Percentiles rank a stretch among this genome's conserved stretches.
Evolutionary conservation across 306 rosid species (phyloP).

Genomic region (Urtica urens): DNA sequence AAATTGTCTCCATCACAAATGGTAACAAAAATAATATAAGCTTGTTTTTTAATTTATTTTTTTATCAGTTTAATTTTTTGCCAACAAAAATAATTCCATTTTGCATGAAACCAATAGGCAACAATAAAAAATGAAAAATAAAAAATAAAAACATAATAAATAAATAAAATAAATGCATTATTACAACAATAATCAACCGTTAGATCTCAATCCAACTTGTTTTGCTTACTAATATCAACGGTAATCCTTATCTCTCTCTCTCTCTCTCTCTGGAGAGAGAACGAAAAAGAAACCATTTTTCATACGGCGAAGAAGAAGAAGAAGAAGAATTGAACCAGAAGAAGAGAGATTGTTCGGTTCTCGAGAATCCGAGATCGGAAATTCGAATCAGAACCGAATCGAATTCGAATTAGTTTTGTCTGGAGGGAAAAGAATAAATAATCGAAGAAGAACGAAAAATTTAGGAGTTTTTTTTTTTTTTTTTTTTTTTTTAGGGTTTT

Average conservation of each 20-base stretch:
- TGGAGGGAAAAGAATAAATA: background rate
- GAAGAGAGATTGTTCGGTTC: slow-evolving; percentile 29
- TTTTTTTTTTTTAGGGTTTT: background rate
- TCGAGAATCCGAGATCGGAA: slow-evolving; percentile 30
- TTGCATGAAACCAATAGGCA: background rate
- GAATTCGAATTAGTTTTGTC: slow-evolving; percentile 1
- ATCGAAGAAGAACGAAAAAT: slow-evolving; percentile 2
- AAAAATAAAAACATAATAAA: slow-evolving; percentile 7
- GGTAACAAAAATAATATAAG: no score
- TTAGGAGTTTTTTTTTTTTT: background rate
- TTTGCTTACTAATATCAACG: slow-evolving; percentile 30
- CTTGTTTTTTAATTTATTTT: no score
- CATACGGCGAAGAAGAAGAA: background rate
- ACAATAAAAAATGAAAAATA: background rate
- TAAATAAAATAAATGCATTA: background rate
- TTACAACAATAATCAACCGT: slow-evolving; percentile 17
- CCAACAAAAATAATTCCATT: no score
- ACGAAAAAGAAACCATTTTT: slow-evolving; percentile 40
- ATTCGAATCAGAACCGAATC: slow-evolving; percentile 9
- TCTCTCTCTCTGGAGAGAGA: slow-evolving; percentile 12
- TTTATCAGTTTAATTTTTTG: no score
- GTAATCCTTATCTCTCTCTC: slow-evolving; percentile 22
- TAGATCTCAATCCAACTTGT: slow-evolving; percentile 26
- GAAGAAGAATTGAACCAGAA: background rate
- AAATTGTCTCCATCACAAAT: no score